phyloP scores from a whole-genome alignment of 2,329 filamentous ascomycete species.

The Fonsecaea nubica region DNA sequence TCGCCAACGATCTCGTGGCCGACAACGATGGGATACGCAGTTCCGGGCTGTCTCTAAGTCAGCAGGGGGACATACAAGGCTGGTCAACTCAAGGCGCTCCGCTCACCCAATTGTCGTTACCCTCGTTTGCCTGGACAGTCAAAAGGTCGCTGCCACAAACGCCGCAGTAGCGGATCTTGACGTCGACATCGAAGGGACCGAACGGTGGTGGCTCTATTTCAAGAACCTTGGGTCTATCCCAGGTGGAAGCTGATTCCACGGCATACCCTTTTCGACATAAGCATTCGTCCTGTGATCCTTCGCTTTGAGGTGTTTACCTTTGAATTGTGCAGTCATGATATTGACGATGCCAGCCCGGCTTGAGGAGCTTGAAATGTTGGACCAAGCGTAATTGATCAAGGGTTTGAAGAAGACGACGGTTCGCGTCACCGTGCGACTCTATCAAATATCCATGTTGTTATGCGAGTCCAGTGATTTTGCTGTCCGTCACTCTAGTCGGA shows the following conservation, averaged over 20 bases:
- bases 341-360: no score
- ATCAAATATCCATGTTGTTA: no score
- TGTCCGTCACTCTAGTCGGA: no score
- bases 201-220: conserved; percentile 50
- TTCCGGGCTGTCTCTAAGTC: neutral
- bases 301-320: no score
- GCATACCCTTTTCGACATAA: neutral
- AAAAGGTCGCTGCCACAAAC: conserved; percentile 68
- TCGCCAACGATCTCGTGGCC: conserved; percentile 71
- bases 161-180: conserved; percentile 70
- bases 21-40: conserved; percentile 56
- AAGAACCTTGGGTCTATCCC: neutral
- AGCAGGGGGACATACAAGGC: neutral
- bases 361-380: no score
- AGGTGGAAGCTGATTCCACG: neutral
- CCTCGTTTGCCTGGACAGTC: conserved; percentile 36
- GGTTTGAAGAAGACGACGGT: no score
- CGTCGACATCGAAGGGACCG: conserved; percentile 68
- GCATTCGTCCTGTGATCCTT: neutral
- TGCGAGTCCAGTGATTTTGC: no score
- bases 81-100: no score
- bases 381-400: no score
- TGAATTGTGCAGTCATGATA: no score
- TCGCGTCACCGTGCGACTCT: no score
- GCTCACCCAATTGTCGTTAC: conserved; percentile 43